These are phyloP conservation scores for Albugo candida DNA, from an alignment of 352 stramenopile genomes.

Conservation along the genomic window DNA sequence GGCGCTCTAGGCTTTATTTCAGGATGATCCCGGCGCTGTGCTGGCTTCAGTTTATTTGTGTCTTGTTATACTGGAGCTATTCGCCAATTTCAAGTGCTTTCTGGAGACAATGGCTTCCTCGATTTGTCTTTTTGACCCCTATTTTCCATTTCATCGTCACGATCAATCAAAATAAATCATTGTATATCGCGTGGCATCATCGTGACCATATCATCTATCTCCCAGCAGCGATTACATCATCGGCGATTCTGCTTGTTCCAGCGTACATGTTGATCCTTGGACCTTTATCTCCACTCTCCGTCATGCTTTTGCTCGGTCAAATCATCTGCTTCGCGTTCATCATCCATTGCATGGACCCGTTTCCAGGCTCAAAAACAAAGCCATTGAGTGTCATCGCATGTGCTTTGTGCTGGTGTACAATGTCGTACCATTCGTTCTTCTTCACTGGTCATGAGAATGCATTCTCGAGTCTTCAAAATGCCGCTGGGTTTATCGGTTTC, in stretches of 20 bases:
- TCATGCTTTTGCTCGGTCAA: constrained; percentile 25
- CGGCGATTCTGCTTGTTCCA: constrained; percentile 14
- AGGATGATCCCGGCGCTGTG: too few relatives aligned
- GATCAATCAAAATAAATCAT: not conserved
- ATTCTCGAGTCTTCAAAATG: constrained; percentile 83
- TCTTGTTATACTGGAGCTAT: constrained; percentile 21
- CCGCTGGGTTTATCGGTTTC: constrained; percentile 73
- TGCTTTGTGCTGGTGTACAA: constrained; percentile 33
- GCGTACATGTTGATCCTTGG: constrained; percentile 42
- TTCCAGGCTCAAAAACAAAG: too few relatives aligned
- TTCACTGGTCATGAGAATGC: constrained; percentile 75
- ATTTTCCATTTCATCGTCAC: not conserved
- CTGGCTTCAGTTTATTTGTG: constrained; percentile 9
- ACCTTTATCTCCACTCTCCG: constrained; percentile 31
- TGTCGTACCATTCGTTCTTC: constrained; percentile 63
- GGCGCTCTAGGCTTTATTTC: too few relatives aligned
- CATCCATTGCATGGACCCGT: not conserved
- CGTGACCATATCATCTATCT: not conserved
- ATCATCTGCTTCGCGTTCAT: constrained; percentile 22
- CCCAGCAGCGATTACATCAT: not conserved
- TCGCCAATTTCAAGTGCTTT: constrained; percentile 17
- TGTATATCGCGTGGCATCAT: not conserved
- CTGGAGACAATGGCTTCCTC: constrained; percentile 35
- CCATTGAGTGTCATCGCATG: constrained; percentile 11
- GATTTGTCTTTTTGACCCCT: constrained; percentile 21